These are phyloP conservation scores for Ustilago tritici DNA, from an alignment of 1,284 basidiomycete species.

Conservation along the genomic window DNA sequence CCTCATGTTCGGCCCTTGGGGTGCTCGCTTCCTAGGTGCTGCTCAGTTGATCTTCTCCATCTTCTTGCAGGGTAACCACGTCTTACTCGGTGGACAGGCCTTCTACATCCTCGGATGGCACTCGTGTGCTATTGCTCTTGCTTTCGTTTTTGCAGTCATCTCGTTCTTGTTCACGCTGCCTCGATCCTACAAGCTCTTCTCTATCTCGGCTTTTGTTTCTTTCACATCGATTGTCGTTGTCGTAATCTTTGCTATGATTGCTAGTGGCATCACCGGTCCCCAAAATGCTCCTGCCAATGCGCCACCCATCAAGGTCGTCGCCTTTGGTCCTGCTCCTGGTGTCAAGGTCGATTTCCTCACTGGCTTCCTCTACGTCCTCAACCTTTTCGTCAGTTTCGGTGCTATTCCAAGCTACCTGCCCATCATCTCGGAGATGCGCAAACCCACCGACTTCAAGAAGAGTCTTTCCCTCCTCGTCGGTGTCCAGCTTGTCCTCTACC, in stretches of 20 bases:
- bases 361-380: slow-evolving; percentile 56
- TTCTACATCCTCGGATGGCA: slow-evolving; percentile 58
- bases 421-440: slow-evolving; percentile 63
- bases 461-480: slow-evolving; percentile 49
- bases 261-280: slow-evolving; percentile 56
- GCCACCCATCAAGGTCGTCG: slow-evolving; percentile 45
- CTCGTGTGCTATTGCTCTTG: slow-evolving; percentile 54
- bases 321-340: slow-evolving; percentile 53
- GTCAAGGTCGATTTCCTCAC: slow-evolving; percentile 53
- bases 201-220: slow-evolving; percentile 54
- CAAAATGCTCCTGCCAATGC: slow-evolving; percentile 40
- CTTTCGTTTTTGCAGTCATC: slow-evolving; percentile 55
- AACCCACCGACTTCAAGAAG: slow-evolving; percentile 54
- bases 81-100: slow-evolving; percentile 58
- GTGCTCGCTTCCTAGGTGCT: slow-evolving; percentile 41
- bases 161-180: slow-evolving; percentile 62
- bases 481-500: slow-evolving; percentile 60
- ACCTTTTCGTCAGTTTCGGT: slow-evolving; percentile 60
- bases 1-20: slow-evolving; percentile 58
- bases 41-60: slow-evolving; percentile 56
- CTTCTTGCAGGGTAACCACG: slow-evolving; percentile 62
- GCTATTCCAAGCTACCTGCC: slow-evolving; percentile 59
- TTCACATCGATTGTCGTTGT: slow-evolving; percentile 61
- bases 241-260: slow-evolving; percentile 63
- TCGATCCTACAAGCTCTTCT: slow-evolving; percentile 61